Evolutionary conservation across 225 moss, liverwort and hornwort species (phyloP).

Genomic region (Sphagnum tenellum): DNA sequence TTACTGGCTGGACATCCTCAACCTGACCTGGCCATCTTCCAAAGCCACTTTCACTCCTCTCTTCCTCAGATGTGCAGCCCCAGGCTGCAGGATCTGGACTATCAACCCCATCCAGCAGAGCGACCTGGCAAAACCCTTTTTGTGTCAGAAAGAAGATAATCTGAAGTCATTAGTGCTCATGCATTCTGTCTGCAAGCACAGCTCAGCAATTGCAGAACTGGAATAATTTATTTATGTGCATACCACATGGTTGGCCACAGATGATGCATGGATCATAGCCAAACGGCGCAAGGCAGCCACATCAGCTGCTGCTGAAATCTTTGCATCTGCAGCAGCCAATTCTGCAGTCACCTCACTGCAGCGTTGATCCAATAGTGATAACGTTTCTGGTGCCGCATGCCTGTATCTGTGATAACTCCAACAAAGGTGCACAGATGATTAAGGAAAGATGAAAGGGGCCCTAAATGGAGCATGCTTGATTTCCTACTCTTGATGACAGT

Average conservation of each 20-base stretch:
- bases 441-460: too few relatives aligned
- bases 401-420: conserved; percentile 36
- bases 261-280: conserved; percentile 68
- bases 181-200: background rate
- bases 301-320: conserved; percentile 52
- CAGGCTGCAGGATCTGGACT: conserved; percentile 67
- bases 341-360: conserved; percentile 56
- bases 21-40: conserved; percentile 62
- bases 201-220: background rate
- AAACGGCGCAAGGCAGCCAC: conserved; percentile 50
- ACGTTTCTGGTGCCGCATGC: conserved; percentile 73
- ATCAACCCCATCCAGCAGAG: conserved; percentile 67
- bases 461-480: too few relatives aligned
- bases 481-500: too few relatives aligned
- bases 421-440: too few relatives aligned
- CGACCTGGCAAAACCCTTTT: conserved; percentile 27
- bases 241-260: conserved; percentile 61
- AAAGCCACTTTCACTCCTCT: conserved; percentile 58
- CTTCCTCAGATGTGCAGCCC: conserved; percentile 66
- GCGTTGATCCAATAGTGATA: conserved; percentile 54
- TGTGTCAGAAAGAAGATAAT: too few relatives aligned
- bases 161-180: too few relatives aligned
- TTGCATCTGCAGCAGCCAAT: conserved; percentile 37
- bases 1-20: conserved; percentile 43
- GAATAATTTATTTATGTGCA: background rate